Percentiles rank a stretch among this genome's conserved stretches.
Conservation (phyloP, 306 rosid genomes). For the Dryas drummondii region DNA sequence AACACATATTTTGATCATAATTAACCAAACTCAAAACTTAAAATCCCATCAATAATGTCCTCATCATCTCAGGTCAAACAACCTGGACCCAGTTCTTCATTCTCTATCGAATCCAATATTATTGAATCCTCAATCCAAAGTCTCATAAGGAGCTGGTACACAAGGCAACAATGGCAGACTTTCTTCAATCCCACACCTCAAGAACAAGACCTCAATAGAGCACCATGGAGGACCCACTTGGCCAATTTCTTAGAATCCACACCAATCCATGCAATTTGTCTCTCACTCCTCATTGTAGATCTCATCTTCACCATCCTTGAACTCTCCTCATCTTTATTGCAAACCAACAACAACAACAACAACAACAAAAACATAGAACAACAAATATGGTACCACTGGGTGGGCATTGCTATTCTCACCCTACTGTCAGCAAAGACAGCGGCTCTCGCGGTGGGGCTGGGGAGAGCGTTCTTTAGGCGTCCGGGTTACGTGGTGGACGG, state of each 20-base stretch:
- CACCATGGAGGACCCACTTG: conserved; percentile 57
- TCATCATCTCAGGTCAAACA: conserved; percentile 26
- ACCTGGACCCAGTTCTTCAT: conserved; percentile 18
- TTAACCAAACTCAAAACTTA: conserved; percentile 11
- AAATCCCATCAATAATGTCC: conserved; percentile 34
- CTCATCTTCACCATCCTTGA: conserved; percentile 64
- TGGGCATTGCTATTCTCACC: conserved; percentile 58
- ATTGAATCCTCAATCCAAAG: conserved; percentile 34
- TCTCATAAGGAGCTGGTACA: conserved; percentile 49
- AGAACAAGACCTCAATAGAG: conserved; percentile 25
- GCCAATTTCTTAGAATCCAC: conserved; percentile 58
- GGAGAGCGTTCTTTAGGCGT: conserved; percentile 41
- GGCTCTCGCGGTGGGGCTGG: conserved; percentile 48
- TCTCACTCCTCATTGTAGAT: conserved; percentile 51
- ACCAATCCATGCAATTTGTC: conserved; percentile 34
- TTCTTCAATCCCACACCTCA: conserved; percentile 7
- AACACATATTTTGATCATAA: not conserved
- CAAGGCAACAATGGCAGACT: conserved; percentile 50
- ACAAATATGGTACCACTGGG: conserved; percentile 48
- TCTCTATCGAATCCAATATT: conserved; percentile 32
- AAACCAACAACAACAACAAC: not conserved
- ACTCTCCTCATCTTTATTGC: conserved; percentile 55
- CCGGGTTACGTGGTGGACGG: conserved; percentile 59
- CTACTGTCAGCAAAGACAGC: conserved; percentile 43
- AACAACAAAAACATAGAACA: not conserved